A percentile compares a stretch with the other conserved stretches of the same genome.
phyloP scores from a whole-genome alignment of 1,139 yeast genomes.

The Geotrichum candidum region DNA sequence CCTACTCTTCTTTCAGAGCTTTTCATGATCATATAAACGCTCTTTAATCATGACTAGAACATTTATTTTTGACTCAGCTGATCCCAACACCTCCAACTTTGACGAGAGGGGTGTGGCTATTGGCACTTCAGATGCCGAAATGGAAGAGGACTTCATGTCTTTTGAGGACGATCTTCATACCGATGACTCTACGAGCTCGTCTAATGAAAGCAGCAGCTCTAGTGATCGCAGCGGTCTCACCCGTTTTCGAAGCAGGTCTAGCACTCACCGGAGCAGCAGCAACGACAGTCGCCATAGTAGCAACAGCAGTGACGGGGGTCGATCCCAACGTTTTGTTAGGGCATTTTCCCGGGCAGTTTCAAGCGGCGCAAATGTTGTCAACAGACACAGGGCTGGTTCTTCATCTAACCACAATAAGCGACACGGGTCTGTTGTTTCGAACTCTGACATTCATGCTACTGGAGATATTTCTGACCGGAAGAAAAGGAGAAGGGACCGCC shows the following conservation, averaged over 20 bases:
- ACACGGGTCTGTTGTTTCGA: neutral
- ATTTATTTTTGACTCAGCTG: conserved; percentile 19
- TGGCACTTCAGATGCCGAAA: conserved; percentile 5
- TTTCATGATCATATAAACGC: neutral
- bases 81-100: conserved; percentile 15
- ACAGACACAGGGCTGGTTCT: neutral
- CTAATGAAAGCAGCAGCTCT: neutral
- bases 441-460: neutral
- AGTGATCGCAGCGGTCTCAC: conserved; percentile 4
- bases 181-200: neutral
- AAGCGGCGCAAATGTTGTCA: conserved; percentile 9
- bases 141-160: conserved; percentile 6
- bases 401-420: neutral
- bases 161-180: conserved; percentile 12
- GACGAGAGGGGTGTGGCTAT: conserved; percentile 14
- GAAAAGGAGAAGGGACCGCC: neutral
- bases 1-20: neutral
- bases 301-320: conserved; percentile 4
- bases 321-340: conserved; percentile 9
- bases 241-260: conserved; percentile 3
- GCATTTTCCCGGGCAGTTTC: conserved; percentile 13
- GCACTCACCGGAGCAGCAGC: neutral
- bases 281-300: conserved; percentile 1
- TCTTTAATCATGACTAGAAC: conserved; percentile 13
- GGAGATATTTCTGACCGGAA: neutral